A percentile compares a stretch with the other conserved stretches of the same genome.
These are phyloP conservation scores for Aspergillus thermomutatus DNA, from an alignment of 2,329 filamentous ascomycete species.

Conservation along the genomic window DNA sequence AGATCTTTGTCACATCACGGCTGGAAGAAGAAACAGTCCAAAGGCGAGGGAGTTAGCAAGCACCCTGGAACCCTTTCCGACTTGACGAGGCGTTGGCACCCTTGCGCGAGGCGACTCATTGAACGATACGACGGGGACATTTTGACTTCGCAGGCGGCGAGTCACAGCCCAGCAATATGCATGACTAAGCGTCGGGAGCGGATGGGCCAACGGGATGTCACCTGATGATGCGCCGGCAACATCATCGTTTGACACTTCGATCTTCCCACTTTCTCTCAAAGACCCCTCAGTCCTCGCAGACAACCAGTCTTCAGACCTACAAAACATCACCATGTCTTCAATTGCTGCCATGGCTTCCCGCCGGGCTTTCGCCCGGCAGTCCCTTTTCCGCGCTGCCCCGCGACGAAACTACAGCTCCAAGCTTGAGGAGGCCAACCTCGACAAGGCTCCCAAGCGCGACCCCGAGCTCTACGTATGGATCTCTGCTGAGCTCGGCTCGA, in stretches of 20 bases:
- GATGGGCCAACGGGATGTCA: slow-evolving; percentile 21
- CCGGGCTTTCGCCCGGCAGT: slow-evolving; percentile 40
- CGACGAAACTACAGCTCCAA: slow-evolving; percentile 40
- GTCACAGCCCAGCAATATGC: neutral
- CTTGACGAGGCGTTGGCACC: neutral
- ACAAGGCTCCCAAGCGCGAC: slow-evolving; percentile 65
- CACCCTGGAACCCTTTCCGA: neutral
- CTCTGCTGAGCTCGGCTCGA: slow-evolving; percentile 8
- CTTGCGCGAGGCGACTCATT: neutral
- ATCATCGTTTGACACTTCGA: slow-evolving; percentile 33
- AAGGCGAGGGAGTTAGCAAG: neutral
- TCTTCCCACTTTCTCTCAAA: slow-evolving; percentile 21
- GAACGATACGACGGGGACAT: neutral
- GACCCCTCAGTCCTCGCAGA: slow-evolving; percentile 15
- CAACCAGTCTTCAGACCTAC: slow-evolving; percentile 13
- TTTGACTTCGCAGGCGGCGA: slow-evolving; percentile 17
- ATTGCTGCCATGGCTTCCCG: slow-evolving; percentile 41
- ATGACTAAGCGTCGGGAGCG: slow-evolving; percentile 19
- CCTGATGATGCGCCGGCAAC: slow-evolving; percentile 29
- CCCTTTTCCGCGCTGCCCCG: slow-evolving; percentile 39
- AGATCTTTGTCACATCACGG: neutral
- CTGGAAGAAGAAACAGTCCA: neutral
- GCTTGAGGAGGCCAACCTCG: slow-evolving; percentile 51
- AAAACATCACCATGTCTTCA: slow-evolving; percentile 36
- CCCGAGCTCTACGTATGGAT: slow-evolving; percentile 69